These are phyloP conservation scores for Aspergillus hiratsukae DNA, from an alignment of 2,329 filamentous ascomycete species.

Conservation along the genomic window DNA sequence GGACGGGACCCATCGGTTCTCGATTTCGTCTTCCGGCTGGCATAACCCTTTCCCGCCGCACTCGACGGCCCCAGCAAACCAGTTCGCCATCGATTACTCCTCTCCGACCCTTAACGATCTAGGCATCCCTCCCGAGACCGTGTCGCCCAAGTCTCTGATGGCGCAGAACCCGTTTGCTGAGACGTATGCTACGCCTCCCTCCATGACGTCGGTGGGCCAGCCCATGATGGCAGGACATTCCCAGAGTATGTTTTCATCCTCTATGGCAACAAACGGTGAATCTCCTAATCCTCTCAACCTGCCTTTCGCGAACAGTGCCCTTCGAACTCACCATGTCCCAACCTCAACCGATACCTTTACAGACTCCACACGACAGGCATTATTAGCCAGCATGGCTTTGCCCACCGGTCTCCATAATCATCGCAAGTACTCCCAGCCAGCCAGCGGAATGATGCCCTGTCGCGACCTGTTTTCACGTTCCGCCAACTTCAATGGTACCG, in stretches of 20 bases:
- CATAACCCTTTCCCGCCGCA: slow-evolving; percentile 65
- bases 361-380: slow-evolving; percentile 60
- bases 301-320: slow-evolving; percentile 56
- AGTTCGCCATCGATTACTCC: slow-evolving; percentile 71
- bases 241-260: slow-evolving; percentile 48
- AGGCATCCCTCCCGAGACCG: slow-evolving; percentile 64
- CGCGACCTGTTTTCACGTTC: slow-evolving; percentile 34
- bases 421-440: slow-evolving; percentile 57
- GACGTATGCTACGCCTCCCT: slow-evolving; percentile 72
- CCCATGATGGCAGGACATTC: slow-evolving; percentile 63
- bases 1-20: slow-evolving; percentile 65
- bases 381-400: slow-evolving; percentile 59
- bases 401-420: slow-evolving; percentile 50
- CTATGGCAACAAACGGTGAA: slow-evolving; percentile 40
- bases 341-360: slow-evolving; percentile 62
- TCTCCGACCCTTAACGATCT: slow-evolving; percentile 70
- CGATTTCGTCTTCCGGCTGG: slow-evolving; percentile 57
- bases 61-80: slow-evolving; percentile 59
- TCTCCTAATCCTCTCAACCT: slow-evolving; percentile 45
- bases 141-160: slow-evolving; percentile 71
- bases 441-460: slow-evolving; percentile 46
- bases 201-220: slow-evolving; percentile 69
- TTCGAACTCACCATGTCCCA: slow-evolving; percentile 57
- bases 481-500: slow-evolving; percentile 37
- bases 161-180: slow-evolving; percentile 66